phyloP scores from a whole-genome alignment of 257 asterid genomes.

The Thymus mandschuricus region DNA sequence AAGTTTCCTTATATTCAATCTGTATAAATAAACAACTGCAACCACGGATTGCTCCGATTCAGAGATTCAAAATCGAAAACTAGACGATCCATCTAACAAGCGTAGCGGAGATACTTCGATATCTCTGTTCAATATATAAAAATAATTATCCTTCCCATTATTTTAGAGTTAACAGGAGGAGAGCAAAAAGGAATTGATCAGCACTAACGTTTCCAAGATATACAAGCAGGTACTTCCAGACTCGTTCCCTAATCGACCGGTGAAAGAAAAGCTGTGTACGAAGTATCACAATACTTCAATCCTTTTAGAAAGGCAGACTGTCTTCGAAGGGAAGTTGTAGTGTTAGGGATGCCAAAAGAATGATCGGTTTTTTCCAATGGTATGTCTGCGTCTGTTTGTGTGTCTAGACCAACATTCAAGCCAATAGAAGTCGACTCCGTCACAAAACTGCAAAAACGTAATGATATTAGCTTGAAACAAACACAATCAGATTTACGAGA shows the following conservation, averaged over 20 bases:
- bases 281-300: constrained; percentile 57
- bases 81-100: background rate
- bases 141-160: constrained; percentile 20
- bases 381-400: constrained; percentile 37
- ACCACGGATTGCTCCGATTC: background rate
- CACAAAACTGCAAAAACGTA: constrained; percentile 57
- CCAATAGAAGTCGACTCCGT: constrained; percentile 66
- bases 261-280: constrained; percentile 65
- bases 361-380: constrained; percentile 32
- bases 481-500: too few relatives aligned
- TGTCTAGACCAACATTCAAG: constrained; percentile 69
- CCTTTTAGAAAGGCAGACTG: constrained; percentile 61
- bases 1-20: background rate
- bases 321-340: constrained; percentile 54
- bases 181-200: constrained; percentile 23
- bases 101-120: background rate
- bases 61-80: background rate
- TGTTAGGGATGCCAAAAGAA: constrained; percentile 55
- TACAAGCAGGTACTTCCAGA: constrained; percentile 25
- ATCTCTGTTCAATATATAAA: constrained; percentile 16
- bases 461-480: too few relatives aligned
- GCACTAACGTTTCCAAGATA: background rate
- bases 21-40: background rate
- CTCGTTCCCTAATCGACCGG: constrained; percentile 38
- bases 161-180: constrained; percentile 9